Base-by-base conservation (phyloP, 2,329 filamentous ascomycete genomes). In the Fusarium sp. region DNA sequence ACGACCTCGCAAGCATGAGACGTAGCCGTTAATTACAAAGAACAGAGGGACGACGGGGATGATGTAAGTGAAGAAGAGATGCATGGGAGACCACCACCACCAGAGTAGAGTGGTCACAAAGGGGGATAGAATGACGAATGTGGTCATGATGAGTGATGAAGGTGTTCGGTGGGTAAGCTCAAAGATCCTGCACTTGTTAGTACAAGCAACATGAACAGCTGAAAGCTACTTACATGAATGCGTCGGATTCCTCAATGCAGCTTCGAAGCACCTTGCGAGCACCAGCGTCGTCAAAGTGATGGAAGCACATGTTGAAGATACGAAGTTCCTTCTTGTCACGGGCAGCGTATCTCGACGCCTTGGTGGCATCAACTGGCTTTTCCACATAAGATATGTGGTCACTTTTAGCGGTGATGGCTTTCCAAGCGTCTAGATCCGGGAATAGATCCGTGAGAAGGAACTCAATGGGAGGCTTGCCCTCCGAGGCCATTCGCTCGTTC, bases 251-350 rank as follows among this genome's bases (percentile, higher is more conserved):
- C 27, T 76, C 71, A 3, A 76, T 66, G 38, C 72, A 75, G 57
- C 74, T 76, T 25, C 74, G 66, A 12, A 76, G 57, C 6, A 76
- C 72, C 65, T 73, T 75, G 37, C 70, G 70, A 12, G 74, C 73
- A n/a, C 73, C 74, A 12, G 61, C 63, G 17, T 76, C 74, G 33
- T 76, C 72, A 54, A 76, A 76, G 54, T 76, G 74, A 50, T 76
- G 74, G 54, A 75, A 75, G 58, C 73, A 76, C 74, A 76, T 73
- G 67, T 74, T 76, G 63, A 76, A 76, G 10, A 76, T 75, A 12
- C 74, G 62, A 56, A 75, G 47, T 54, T 76, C 74, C 33, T 76
- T 76, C 61, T 76, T 75, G 20, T 73, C 71, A 17, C 65, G 61
- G 1, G 68, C 58, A 5, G 71, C 65, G 40, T 75, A 72, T 17